Percentiles rank a stretch among this genome's conserved stretches.
Evolutionary conservation across 495 filamentous ascomycete species (phyloP).

Genomic region (Hypoxylon crocopeplum): DNA sequence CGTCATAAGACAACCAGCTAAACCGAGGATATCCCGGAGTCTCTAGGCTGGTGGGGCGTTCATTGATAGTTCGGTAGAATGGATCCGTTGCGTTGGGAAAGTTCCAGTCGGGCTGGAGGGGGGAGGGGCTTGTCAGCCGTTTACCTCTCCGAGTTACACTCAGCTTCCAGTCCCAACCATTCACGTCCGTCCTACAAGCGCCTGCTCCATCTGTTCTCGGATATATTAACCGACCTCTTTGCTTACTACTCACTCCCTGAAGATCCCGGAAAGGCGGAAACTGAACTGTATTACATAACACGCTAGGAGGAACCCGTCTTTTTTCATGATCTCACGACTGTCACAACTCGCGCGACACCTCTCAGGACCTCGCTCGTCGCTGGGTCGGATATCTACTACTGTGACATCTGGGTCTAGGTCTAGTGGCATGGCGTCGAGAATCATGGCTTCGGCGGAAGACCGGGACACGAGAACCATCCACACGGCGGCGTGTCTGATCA

Average conservation of each 20-base stretch:
- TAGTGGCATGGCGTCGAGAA: slow-evolving; percentile 35
- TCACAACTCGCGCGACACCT: slow-evolving; percentile 77
- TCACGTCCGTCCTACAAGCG: background rate
- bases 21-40: too few species aligned
- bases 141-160: background rate
- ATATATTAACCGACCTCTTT: background rate
- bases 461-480: slow-evolving; percentile 70
- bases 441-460: slow-evolving; percentile 65
- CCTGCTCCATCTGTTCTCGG: background rate
- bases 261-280: background rate
- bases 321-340: slow-evolving; percentile 75
- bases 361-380: slow-evolving; percentile 64
- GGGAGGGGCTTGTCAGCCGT: background rate
- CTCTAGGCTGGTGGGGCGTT: too few species aligned
- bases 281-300: background rate
- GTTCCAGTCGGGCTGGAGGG: too few species aligned
- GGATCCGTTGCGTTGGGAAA: too few species aligned
- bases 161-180: background rate
- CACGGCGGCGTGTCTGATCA: slow-evolving; percentile 93
- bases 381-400: slow-evolving; percentile 57
- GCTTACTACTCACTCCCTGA: slow-evolving; percentile 9
- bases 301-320: background rate
- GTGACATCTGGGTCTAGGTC: slow-evolving; percentile 32
- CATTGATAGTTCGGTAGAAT: too few species aligned
- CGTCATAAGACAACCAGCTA: too few species aligned